These are phyloP conservation scores for Coleophoma cylindrospora DNA, from an alignment of 2,329 filamentous ascomycete genomes.

Conservation along the genomic window DNA sequence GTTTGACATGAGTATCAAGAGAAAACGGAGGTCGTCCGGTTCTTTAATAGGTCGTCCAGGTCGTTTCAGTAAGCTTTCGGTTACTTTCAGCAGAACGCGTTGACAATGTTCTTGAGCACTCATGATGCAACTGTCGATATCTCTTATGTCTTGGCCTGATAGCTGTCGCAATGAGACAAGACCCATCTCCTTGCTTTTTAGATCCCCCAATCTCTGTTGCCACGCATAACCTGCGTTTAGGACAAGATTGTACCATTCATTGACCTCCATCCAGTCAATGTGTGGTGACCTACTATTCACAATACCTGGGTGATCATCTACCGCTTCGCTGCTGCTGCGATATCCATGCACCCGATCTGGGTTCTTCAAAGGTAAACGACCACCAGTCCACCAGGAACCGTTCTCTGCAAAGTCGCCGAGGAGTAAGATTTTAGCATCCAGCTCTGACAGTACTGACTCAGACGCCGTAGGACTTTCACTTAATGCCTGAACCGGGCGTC, in stretches of 20 bases:
- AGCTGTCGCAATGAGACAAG: constrained; percentile 12
- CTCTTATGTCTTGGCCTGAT: constrained; percentile 22
- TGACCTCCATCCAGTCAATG: constrained; percentile 69
- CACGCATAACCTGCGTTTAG: constrained; percentile 65
- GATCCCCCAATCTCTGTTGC: constrained; percentile 52
- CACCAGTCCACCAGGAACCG: constrained; percentile 75
- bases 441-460: constrained; percentile 41
- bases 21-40: constrained; percentile 68
- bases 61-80: constrained; percentile 73
- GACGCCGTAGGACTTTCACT: constrained; percentile 26
- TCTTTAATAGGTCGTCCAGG: constrained; percentile 65
- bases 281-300: constrained; percentile 59
- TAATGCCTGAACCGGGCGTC: constrained; percentile 21
- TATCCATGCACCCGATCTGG: constrained; percentile 26
- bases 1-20: constrained; percentile 75
- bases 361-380: constrained; percentile 34
- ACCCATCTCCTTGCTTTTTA: constrained; percentile 31
- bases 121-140: constrained; percentile 45
- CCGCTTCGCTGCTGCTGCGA: constrained; percentile 17
- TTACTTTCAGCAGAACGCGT: constrained; percentile 68
- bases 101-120: constrained; percentile 67
- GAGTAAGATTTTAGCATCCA: constrained; percentile 71
- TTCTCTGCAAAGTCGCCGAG: constrained; percentile 77
- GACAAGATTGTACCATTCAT: constrained; percentile 69
- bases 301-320: constrained; percentile 22